Evolutionary conservation across 352 stramenopile species (phyloP).

Genomic region (Pythium myriotylum): DNA sequence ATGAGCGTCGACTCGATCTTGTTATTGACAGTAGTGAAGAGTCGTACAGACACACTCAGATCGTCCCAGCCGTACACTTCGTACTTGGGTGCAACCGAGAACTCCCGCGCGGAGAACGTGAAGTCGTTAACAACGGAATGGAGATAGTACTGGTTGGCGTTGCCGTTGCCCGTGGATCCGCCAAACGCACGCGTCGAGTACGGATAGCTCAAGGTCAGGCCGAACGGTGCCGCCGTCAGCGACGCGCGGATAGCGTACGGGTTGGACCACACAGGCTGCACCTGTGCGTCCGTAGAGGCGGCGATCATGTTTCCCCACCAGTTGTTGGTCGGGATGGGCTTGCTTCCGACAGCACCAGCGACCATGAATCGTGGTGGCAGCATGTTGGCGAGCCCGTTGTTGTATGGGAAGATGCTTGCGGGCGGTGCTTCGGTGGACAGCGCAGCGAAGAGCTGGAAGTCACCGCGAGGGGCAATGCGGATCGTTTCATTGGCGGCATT

Average conservation of each 20-base stretch:
- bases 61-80: slow-evolving; percentile 57
- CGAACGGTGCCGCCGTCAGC: slow-evolving; percentile 41
- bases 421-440: too few species aligned
- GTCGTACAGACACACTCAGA: slow-evolving; percentile 51
- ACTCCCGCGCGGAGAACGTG: slow-evolving; percentile 56
- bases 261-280: slow-evolving; percentile 67
- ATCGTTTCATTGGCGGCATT: too few species aligned
- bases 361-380: slow-evolving; percentile 54
- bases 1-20: slow-evolving; percentile 55
- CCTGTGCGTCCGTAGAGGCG: slow-evolving; percentile 24
- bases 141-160: slow-evolving; percentile 52
- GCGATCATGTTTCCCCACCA: slow-evolving; percentile 81
- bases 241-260: slow-evolving; percentile 56
- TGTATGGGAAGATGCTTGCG: too few species aligned
- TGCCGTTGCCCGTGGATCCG: slow-evolving; percentile 50
- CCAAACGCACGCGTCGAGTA: slow-evolving; percentile 52
- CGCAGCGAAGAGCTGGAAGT: too few species aligned
- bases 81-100: slow-evolving; percentile 35
- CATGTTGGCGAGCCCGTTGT: too few species aligned
- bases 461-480: too few species aligned
- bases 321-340: slow-evolving; percentile 66
- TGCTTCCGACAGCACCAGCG: slow-evolving; percentile 38
- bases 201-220: slow-evolving; percentile 60
- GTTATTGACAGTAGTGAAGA: slow-evolving; percentile 29
- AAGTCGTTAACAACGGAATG: slow-evolving; percentile 51